Conservation (phyloP, 371 early-diverging fungal genomes). For the Rhizopus delemar region DNA sequence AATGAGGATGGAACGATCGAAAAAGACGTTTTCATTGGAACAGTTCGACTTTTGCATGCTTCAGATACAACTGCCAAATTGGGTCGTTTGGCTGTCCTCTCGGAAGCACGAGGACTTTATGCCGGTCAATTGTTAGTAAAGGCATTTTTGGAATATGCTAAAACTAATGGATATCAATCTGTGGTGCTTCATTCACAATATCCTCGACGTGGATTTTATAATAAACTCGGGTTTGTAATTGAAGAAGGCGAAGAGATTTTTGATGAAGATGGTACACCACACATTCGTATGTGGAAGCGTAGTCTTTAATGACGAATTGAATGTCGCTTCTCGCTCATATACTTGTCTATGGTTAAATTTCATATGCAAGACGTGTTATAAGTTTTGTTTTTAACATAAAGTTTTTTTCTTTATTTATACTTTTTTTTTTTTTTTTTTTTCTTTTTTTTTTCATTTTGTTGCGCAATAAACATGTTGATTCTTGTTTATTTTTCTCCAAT, state of each 20-base stretch:
- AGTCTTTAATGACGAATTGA: background rate
- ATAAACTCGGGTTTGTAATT: conserved; percentile 42
- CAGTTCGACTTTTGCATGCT: conserved; percentile 26
- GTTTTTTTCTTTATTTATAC: background rate
- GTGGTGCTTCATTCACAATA: conserved; percentile 42
- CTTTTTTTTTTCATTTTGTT: no score
- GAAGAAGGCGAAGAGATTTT: conserved; percentile 40
- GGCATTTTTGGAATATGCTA: conserved; percentile 22
- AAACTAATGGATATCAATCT: conserved; percentile 14
- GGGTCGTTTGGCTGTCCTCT: conserved; percentile 46
- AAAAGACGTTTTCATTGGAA: conserved; percentile 32
- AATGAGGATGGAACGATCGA: conserved; percentile 12
- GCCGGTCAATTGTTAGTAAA: conserved; percentile 36
- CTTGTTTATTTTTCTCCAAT: no score
- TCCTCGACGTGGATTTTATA: conserved; percentile 46
- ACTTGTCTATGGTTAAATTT: background rate
- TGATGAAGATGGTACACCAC: conserved; percentile 49
- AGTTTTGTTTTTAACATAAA: background rate
- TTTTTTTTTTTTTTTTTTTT: no score
- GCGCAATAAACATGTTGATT: no score
- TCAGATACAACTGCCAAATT: conserved; percentile 29
- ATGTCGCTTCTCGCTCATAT: no score
- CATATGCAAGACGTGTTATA: background rate
- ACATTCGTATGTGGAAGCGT: conserved; percentile 43
- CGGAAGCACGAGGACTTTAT: conserved; percentile 38